A percentile compares a stretch with the other conserved stretches of the same genome.
Conservation (phyloP, 345 rosid species). For the Kernera saxatilis region DNA sequence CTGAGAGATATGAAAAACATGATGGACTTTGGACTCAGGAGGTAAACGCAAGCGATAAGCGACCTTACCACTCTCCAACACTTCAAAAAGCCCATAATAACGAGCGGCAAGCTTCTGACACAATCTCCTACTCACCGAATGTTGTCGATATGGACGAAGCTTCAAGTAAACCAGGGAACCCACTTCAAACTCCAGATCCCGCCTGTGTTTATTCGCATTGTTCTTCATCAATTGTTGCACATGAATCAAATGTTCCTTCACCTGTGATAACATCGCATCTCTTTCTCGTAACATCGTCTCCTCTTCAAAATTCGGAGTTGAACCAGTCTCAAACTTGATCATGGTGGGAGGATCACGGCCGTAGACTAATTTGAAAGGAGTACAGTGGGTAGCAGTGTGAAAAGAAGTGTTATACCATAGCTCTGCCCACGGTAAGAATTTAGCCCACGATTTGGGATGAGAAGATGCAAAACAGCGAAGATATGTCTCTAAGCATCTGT, state of each 20-base stretch:
- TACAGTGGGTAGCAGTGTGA: not conserved
- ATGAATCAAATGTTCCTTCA: not conserved
- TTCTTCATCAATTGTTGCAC: not conserved
- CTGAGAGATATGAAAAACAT: no score
- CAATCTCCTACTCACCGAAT: no score
- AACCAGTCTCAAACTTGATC: no score
- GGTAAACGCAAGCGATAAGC: no score
- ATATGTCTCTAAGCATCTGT: not conserved
- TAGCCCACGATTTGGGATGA: not conserved
- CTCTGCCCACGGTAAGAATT: not conserved
- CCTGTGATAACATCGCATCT: not conserved
- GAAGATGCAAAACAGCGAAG: not conserved
- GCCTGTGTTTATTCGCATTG: not conserved
- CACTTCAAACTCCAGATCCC: not conserved
- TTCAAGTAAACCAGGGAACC: no score
- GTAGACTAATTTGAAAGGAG: not conserved
- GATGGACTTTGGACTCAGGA: no score
- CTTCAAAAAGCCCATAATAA: no score
- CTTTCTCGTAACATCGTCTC: not conserved
- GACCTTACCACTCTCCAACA: no score
- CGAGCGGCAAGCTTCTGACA: no score
- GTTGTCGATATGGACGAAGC: no score
- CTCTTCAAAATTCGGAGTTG: not conserved
- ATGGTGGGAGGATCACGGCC: not conserved
- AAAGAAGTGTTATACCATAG: not conserved